Evolutionary conservation across 2,329 filamentous ascomycete species (phyloP), one percentile per base, ranked within the genome.

Genomic region (Ophiobolus disseminans): DNA sequence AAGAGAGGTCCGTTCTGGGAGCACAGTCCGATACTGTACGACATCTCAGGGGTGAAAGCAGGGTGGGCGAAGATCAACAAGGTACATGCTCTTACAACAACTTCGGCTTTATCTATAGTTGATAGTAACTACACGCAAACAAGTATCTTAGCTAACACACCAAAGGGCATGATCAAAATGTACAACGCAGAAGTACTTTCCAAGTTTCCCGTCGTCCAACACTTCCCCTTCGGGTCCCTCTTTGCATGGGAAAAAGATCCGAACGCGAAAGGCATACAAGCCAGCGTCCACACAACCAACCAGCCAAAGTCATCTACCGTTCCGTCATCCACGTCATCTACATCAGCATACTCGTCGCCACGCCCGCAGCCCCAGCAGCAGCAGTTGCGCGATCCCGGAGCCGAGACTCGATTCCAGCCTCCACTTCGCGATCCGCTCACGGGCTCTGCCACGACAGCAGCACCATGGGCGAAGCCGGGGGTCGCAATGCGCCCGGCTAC

Each of bases 181-280:
- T 99, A 93, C 77, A 91, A 95, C 60, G 94, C 90, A 14, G 94
- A 99, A 76, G 94, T 99, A 3, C 80, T 99, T 11, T 90, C 89
- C 30, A 99, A 99, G 73, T 97, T 97, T 68, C 94, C 94, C 2
- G 94, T 99, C 2, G 91, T 99, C n/a, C 94, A 99, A 74, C 94
- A 99, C 74, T 97, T 81, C 49, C 76, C 75, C 3, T 80, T 81
- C 47, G 78, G 78, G 14, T 77, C 76, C n/a, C 62, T 81, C 9
- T 80, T 80, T 55, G 55, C 58, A 28, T 80, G 78, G 77, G 73
- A 78, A 55, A 55, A 62, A n/a, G 76, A 80, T 52, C 73, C 77
- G 0, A 57, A 65, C 7, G 76, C 76, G 13, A 51, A 60, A 28
- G 23, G 57, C 5, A 66, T 70, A 6, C 59, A 63, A 26, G 57